phyloP scores from a whole-genome alignment of 2,329 filamentous ascomycete genomes.

The Ambrosiella cleistominuta region DNA sequence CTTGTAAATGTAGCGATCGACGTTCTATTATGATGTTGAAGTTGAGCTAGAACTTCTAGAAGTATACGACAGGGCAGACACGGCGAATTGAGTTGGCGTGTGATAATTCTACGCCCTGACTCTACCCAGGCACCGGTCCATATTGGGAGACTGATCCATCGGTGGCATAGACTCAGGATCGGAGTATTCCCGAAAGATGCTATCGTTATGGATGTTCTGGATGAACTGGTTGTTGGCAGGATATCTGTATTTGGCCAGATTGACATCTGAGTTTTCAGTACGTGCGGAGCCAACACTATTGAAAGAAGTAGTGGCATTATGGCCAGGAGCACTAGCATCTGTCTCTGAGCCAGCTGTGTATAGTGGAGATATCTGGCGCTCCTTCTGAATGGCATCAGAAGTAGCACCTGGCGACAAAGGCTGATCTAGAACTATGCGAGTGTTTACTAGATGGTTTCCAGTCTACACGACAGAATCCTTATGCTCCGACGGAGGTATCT shows the following conservation, averaged over 20 bases:
- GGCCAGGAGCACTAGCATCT: background rate
- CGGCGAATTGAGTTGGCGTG: background rate
- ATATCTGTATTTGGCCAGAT: background rate
- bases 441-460: background rate
- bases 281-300: constrained; percentile 7
- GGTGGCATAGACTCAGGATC: background rate
- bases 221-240: background rate
- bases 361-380: constrained; percentile 2
- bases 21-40: no score
- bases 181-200: background rate
- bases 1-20: no score
- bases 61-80: background rate
- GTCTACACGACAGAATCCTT: background rate
- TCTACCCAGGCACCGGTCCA: background rate
- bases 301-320: constrained; percentile 12
- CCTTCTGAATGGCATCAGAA: background rate
- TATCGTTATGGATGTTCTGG: background rate
- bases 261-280: no score
- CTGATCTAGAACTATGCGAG: background rate
- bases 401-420: background rate
- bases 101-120: background rate
- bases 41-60: no score
- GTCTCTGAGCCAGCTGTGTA: background rate
- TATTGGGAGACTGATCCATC: background rate
- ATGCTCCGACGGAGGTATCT: background rate